Conservation (phyloP, 2,329 filamentous ascomycete species). For the Chaetomiaceae sp. region DNA sequence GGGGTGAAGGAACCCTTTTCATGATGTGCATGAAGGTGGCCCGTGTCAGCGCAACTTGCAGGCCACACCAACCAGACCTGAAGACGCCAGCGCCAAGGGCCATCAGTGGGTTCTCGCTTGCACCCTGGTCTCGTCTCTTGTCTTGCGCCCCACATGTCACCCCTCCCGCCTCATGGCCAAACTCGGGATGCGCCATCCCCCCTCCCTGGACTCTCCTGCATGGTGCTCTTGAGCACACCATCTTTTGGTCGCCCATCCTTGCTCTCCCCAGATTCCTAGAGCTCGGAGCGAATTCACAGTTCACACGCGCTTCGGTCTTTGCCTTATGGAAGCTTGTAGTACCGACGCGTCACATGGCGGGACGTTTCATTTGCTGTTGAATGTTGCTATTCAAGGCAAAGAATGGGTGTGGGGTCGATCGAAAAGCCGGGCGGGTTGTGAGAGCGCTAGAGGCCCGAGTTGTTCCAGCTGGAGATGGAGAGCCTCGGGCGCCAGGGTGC, state of each 20-base stretch:
- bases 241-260: slow-evolving; percentile 28
- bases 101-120: slow-evolving; percentile 22
- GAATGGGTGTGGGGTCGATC: too few species aligned
- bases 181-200: slow-evolving; percentile 1
- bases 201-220: slow-evolving; percentile 2
- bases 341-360: slow-evolving; percentile 33
- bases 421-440: too few species aligned
- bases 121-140: slow-evolving; percentile 19
- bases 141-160: slow-evolving; percentile 21
- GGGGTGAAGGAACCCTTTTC: neutral
- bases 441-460: too few species aligned
- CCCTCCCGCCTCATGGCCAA: slow-evolving; percentile 21
- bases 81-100: slow-evolving; percentile 17
- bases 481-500: too few species aligned
- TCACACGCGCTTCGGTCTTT: slow-evolving; percentile 16
- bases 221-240: slow-evolving; percentile 30
- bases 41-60: slow-evolving; percentile 32
- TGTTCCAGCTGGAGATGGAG: too few species aligned
- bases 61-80: slow-evolving; percentile 20
- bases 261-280: slow-evolving; percentile 32
- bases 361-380: slow-evolving; percentile 8
- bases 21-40: slow-evolving; percentile 36
- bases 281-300: slow-evolving; percentile 27
- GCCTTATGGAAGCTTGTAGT: slow-evolving; percentile 11
- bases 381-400: neutral